Evolutionary conservation across 139 green algal genomes (phyloP).

Genomic region (Pseudopediastrum boryanum): DNA sequence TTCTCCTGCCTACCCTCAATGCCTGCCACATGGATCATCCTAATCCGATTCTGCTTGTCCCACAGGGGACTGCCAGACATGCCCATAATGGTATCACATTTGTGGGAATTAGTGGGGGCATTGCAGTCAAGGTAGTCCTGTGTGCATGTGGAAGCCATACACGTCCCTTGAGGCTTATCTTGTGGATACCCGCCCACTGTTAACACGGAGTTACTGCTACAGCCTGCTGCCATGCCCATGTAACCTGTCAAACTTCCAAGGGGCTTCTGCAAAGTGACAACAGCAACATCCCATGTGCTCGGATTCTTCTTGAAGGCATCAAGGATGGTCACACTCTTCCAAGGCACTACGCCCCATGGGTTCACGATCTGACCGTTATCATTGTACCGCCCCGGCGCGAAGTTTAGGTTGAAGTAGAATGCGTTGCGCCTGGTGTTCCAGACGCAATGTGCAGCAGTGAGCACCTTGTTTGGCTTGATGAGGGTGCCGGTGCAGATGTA

Average conservation of each 20-base stretch:
- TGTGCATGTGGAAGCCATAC: constrained; percentile 38
- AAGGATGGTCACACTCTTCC: constrained; percentile 52
- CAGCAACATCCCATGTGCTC: constrained; percentile 41
- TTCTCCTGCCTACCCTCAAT: constrained; percentile 31
- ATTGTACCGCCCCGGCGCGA: constrained; percentile 45
- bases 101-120: constrained; percentile 18
- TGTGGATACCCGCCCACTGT: constrained; percentile 47
- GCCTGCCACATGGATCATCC: constrained; percentile 40
- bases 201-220: constrained; percentile 22
- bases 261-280: constrained; percentile 38
- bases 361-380: constrained; percentile 38
- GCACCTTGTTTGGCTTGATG: constrained; percentile 51
- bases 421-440: constrained; percentile 45
- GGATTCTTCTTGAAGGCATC: constrained; percentile 40
- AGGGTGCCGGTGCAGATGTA: constrained; percentile 57
- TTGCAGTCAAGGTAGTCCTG: constrained; percentile 32
- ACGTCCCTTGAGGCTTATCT: constrained; percentile 43
- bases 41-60: constrained; percentile 35
- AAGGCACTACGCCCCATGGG: constrained; percentile 49
- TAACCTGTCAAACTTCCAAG: constrained; percentile 41
- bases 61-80: constrained; percentile 36
- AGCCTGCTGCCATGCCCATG: constrained; percentile 52
- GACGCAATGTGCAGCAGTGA: constrained; percentile 61
- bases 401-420: constrained; percentile 54
- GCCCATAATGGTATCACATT: constrained; percentile 37